Evolutionary conservation across 75 land plant species (phyloP), one percentile per base, ranked within the genome.

Genomic region (Pinus tabuliformis): DNA sequence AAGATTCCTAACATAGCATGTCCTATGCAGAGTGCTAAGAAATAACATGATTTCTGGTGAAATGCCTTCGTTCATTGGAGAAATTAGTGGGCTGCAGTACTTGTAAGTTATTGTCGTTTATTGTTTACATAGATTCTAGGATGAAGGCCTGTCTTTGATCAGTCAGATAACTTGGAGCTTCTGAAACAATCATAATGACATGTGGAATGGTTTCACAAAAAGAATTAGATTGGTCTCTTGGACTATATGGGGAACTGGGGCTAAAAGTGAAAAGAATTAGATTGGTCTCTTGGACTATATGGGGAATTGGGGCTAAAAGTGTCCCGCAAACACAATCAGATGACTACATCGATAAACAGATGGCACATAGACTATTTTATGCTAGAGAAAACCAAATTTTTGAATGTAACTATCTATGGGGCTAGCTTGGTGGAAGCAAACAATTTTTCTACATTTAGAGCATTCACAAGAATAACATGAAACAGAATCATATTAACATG

Each of bases 21-120:
- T 61, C 20, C 3, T 59, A 30, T 71, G 61, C 66, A 83, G 85
- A 63, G 60, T 73, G 8, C 56, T 83, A 73, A 74, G 85, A 61
- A 83, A 79, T 75, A 79, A 80, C 76, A 58, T 73, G 62, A 37
- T 83, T 17, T 66, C 77, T 28, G 78, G 85, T 5, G 59, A 61
- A 75, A 79, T 83, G 37, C 85, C 85, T 59, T 72, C 75, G 62
- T 33, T 39, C 33, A 61, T 83, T 60, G 76, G 78, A 57, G 57
- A 72, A 15, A 66, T 75, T 20, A 14, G 64, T 70, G 39, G 70
- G 11, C 59, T 83, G 60, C 30, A 20, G 24, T 49, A 45, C 14
- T 39, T 83, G 84, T 83, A 78, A 78, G 84, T 62, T 42, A 26
- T 18, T 66, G 3, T 76, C 63, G 42, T 49, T 73, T 52, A 28